Conservation (phyloP, 768 basidiomycete species). For the Termitomyces sp. region DNA sequence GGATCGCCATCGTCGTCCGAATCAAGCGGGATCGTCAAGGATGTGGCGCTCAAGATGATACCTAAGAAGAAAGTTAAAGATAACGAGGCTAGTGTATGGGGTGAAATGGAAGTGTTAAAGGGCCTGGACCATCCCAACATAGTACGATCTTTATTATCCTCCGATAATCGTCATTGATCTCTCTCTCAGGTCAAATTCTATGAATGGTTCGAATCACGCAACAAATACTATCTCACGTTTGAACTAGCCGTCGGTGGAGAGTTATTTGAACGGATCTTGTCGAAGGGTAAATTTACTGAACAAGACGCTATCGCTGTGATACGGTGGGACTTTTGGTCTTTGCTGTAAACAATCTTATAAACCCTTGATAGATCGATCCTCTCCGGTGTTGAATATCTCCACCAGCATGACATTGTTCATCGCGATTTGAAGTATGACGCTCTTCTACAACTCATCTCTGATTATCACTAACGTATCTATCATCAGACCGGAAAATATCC, state of each 20-base stretch:
- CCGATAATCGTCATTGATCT: background rate
- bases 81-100: slow-evolving; percentile 83
- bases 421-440: slow-evolving; percentile 81
- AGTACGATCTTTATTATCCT: slow-evolving; percentile 37
- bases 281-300: slow-evolving; percentile 91
- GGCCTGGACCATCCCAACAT: slow-evolving; percentile 91
- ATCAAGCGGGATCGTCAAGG: slow-evolving; percentile 44
- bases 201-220: slow-evolving; percentile 92
- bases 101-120: slow-evolving; percentile 90
- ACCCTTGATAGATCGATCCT: slow-evolving; percentile 62
- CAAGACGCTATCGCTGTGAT: slow-evolving; percentile 80
- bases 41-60: slow-evolving; percentile 87
- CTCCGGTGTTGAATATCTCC: slow-evolving; percentile 85
- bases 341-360: background rate
- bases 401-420: slow-evolving; percentile 91
- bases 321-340: slow-evolving; percentile 37
- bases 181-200: slow-evolving; percentile 80
- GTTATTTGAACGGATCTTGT: slow-evolving; percentile 83
- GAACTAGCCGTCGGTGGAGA: slow-evolving; percentile 94
- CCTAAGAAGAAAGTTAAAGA: slow-evolving; percentile 94
- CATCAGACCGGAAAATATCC: slow-evolving; percentile 87
- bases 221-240: slow-evolving; percentile 94
- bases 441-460: background rate
- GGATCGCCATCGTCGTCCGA: slow-evolving; percentile 5
- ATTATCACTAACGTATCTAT: background rate